Evolutionary conservation across 257 asterid genomes (phyloP), one percentile per base, ranked within the genome.

Genomic region (Primulina huaijiensis): DNA sequence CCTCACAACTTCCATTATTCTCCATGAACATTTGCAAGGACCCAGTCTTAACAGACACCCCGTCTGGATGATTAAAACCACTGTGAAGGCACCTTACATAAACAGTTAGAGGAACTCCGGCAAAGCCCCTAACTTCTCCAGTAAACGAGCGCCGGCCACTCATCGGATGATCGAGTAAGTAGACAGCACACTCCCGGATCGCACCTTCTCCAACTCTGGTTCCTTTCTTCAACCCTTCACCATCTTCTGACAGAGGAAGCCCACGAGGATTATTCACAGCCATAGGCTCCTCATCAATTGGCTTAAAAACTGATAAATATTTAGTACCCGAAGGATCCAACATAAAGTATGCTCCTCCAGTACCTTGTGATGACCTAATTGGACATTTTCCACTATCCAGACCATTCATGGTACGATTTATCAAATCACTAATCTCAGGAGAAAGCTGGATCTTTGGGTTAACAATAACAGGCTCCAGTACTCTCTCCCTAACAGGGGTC

Each of bases 341-440:
- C 96, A 92, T 92, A 74, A 92, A 92, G 74, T 92, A 92, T 17
- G 89, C 96, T 64, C 98, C 98, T 27, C 97, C 98, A 17, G 98
- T 89, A 16, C 98, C 98, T 84, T 92, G 97, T 1, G 90, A 81
- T 6, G 97, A 83, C 76, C 88, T 85, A 57, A 84, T 68, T 2
- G 97, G 98, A 70, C 79, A 81, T 60, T 81, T 75, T 64, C 92
- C 97, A 31, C 67, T 72, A 27, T 83, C 85, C 74, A 92, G 73
- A 16, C 97, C 98, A 33, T 79, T 76, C 21, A 80, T 75, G 23
- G 96, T 87, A 52, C 82, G 70, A 66, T 77, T 72, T 75, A 89
- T 81, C 91, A 89, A 63, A 65, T 81, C 75, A 16, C 55, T 70
- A 34, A 89, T 75, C 74, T 81, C 92, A 59, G 57, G 79, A 60